These are phyloP conservation scores for Dactylellina parvicollis DNA, from an alignment of 2,329 filamentous ascomycete genomes.

Conservation along the genomic window DNA sequence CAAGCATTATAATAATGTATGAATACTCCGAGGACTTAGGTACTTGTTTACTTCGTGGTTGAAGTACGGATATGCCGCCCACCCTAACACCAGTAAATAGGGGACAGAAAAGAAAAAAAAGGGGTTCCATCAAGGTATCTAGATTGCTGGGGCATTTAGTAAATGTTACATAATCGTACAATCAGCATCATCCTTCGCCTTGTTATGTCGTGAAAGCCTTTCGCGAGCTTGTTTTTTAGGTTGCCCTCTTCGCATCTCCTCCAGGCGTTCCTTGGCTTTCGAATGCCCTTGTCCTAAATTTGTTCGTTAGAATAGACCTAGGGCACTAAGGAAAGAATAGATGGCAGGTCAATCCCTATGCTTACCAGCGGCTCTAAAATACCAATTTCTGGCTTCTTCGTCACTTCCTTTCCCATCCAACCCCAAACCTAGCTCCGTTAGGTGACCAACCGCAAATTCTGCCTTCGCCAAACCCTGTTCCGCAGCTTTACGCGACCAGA, in stretches of 20 bases:
- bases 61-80: too few relatives aligned
- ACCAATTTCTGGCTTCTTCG: conserved; percentile 98
- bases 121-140: neutral
- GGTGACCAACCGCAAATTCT: conserved; percentile 98
- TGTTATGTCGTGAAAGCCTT: conserved; percentile 81
- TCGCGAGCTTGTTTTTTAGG: conserved; percentile 77
- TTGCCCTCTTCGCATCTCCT: conserved; percentile 86
- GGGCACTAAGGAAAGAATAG: too few relatives aligned
- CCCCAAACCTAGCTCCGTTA: conserved; percentile 93
- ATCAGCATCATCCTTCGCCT: conserved; percentile 86
- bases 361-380: conserved; percentile 95
- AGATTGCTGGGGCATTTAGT: neutral
- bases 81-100: too few relatives aligned
- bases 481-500: conserved; percentile 95
- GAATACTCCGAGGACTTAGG: too few relatives aligned
- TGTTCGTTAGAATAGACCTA: conserved; percentile 37
- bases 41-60: too few relatives aligned
- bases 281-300: conserved; percentile 85
- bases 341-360: too few relatives aligned
- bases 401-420: conserved; percentile 74
- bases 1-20: too few relatives aligned
- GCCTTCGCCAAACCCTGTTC: conserved; percentile 88
- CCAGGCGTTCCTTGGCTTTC: conserved; percentile 89
- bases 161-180: conserved; percentile 79
- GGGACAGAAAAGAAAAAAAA: neutral